phyloP scores from a whole-genome alignment of 495 filamentous ascomycete genomes.

The Rostrohypoxylon terebratum region DNA sequence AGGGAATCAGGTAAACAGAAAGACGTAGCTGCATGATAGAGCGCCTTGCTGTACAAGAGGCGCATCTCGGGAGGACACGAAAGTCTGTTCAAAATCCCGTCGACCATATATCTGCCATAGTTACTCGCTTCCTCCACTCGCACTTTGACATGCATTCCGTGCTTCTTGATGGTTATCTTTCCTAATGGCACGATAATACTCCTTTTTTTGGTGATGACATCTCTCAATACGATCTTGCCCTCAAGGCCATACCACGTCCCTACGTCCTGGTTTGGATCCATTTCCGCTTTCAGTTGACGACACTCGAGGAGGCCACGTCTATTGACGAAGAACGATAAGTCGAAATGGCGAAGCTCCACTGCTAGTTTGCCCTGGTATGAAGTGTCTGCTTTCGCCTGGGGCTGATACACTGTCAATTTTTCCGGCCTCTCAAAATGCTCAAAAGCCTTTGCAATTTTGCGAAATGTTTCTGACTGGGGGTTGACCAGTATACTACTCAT shows the following conservation, averaged over 20 bases:
- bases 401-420: slow-evolving; percentile 54
- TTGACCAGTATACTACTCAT: slow-evolving; percentile 44
- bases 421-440: slow-evolving; percentile 50
- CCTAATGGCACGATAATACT: slow-evolving; percentile 58
- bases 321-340: slow-evolving; percentile 56
- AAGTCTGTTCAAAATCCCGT: slow-evolving; percentile 61
- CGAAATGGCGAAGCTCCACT: slow-evolving; percentile 52
- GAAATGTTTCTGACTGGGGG: slow-evolving; percentile 46
- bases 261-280: slow-evolving; percentile 64
- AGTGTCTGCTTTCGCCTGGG: neutral
- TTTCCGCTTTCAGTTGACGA: slow-evolving; percentile 52
- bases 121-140: slow-evolving; percentile 20
- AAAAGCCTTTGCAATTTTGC: slow-evolving; percentile 51
- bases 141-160: slow-evolving; percentile 52
- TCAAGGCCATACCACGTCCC: slow-evolving; percentile 65
- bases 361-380: slow-evolving; percentile 32
- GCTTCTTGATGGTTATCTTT: slow-evolving; percentile 7
- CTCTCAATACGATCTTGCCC: slow-evolving; percentile 60
- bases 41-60: slow-evolving; percentile 63
- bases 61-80: slow-evolving; percentile 58
- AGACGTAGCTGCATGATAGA: slow-evolving; percentile 70
- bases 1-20: slow-evolving; percentile 68
- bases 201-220: slow-evolving; percentile 45
- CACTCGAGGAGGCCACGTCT: slow-evolving; percentile 55
- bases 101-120: slow-evolving; percentile 61